These are phyloP conservation scores for Botrytis hyacinthi DNA, from an alignment of 2,329 filamentous ascomycete species.

Conservation along the genomic window DNA sequence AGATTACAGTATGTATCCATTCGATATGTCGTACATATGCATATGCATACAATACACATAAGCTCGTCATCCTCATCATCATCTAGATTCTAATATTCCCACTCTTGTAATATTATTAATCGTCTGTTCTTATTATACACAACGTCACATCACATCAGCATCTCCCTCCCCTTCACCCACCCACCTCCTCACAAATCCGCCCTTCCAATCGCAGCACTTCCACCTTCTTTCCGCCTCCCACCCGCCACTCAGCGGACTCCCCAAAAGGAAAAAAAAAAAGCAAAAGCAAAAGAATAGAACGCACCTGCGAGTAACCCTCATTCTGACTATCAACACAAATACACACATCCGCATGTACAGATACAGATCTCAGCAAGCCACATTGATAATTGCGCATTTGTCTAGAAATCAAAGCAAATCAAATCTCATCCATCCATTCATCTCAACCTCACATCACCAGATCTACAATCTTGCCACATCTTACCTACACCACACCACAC, in stretches of 20 bases:
- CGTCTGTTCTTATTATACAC: neutral
- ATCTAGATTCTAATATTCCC: neutral
- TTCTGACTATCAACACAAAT: neutral
- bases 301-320: neutral
- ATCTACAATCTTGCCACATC: neutral
- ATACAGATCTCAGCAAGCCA: neutral
- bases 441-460: neutral
- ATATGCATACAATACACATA: neutral
- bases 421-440: neutral
- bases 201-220: too few species aligned
- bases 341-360: neutral
- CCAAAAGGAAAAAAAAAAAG: neutral
- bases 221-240: neutral
- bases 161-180: neutral
- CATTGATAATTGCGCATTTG: neutral
- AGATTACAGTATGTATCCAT: neutral
- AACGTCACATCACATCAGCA: neutral
- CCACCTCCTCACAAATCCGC: neutral
- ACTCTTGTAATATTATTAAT: neutral
- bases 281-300: neutral
- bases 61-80: neutral
- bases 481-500: neutral
- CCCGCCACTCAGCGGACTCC: neutral
- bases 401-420: neutral
- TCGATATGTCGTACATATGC: neutral